phyloP scores from a whole-genome alignment of 2,329 filamentous ascomycete species.

The Sporothrix phasma region DNA sequence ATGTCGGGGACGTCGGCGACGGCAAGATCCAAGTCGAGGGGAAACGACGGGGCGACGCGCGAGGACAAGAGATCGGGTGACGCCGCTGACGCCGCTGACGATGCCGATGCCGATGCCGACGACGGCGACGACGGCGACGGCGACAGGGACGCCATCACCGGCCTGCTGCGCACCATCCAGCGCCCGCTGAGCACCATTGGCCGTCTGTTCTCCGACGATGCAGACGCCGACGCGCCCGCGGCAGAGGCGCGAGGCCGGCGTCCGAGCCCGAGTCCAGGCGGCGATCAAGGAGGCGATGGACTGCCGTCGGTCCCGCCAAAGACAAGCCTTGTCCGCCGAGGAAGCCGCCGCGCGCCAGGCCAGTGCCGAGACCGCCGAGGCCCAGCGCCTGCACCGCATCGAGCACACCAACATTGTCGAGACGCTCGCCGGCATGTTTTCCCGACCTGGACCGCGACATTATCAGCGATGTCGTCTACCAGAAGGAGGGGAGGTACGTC shows the following conservation, averaged over 20 bases:
- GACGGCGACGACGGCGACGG: conserved; percentile 41
- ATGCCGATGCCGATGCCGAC: neutral
- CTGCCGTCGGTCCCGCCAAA: conserved; percentile 22
- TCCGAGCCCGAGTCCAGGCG: neutral
- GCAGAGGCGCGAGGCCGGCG: too few relatives aligned
- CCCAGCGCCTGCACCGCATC: conserved; percentile 66
- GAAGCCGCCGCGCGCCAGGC: conserved; percentile 86
- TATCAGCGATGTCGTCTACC: conserved; percentile 91
- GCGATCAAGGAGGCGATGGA: neutral
- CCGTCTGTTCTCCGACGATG: conserved; percentile 76
- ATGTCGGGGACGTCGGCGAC: conserved; percentile 29
- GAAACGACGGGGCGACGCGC: neutral
- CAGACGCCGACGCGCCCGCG: conserved; percentile 32
- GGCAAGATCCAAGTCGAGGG: too few relatives aligned
- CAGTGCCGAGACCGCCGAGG: conserved; percentile 80
- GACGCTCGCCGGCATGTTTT: conserved; percentile 91
- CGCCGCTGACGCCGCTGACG: neutral
- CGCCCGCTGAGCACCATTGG: conserved; percentile 84
- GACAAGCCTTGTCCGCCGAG: conserved; percentile 56
- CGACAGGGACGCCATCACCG: conserved; percentile 72
- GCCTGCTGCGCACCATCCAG: conserved; percentile 82
- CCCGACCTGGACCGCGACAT: conserved; percentile 88
- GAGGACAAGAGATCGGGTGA: neutral
- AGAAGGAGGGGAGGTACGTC: conserved; percentile 83
- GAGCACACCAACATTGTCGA: conserved; percentile 91